A percentile compares a stretch with the other conserved stretches of the same genome.
Conservation (phyloP, 352 stramenopile species). For the Phytophthora macrochlamydospora region DNA sequence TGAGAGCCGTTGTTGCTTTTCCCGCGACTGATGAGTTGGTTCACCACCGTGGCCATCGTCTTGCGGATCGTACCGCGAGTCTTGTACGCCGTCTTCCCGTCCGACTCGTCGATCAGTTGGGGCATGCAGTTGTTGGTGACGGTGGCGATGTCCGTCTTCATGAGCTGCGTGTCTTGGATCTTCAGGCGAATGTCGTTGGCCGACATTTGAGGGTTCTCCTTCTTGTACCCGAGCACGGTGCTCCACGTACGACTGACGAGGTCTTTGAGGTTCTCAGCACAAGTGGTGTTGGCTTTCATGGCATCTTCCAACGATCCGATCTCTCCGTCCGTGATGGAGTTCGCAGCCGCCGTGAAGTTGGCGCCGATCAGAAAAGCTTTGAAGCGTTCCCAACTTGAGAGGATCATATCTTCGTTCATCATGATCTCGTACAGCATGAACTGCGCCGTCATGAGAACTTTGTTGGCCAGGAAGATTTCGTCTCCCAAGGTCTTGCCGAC, state of each 20-base stretch:
- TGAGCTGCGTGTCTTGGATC: constrained; percentile 50
- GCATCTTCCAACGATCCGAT: constrained; percentile 36
- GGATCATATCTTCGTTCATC: constrained; percentile 6
- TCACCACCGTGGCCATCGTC: constrained; percentile 46
- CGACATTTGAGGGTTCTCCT: constrained; percentile 28
- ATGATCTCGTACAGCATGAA: constrained; percentile 15
- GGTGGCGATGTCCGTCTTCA: constrained; percentile 56
- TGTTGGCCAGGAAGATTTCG: constrained; percentile 26
- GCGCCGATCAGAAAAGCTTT: constrained; percentile 12
- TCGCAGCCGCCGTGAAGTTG: constrained; percentile 19
- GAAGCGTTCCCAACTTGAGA: constrained; percentile 20
- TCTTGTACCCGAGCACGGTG: constrained; percentile 46
- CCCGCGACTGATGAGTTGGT: constrained; percentile 48
- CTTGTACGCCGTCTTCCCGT: constrained; percentile 30
- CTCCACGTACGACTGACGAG: constrained; percentile 50
- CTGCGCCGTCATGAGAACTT: constrained; percentile 29
- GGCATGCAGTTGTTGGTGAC: constrained; percentile 52
- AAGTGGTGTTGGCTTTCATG: constrained; percentile 41
- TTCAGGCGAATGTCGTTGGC: constrained; percentile 45
- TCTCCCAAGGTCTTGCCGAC: constrained; percentile 14
- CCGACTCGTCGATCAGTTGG: constrained; percentile 38
- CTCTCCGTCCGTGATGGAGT: constrained; percentile 22
- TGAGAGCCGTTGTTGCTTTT: constrained; percentile 41
- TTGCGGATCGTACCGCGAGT: constrained; percentile 60
- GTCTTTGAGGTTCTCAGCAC: constrained; percentile 42